These are phyloP conservation scores for Petunia axillaris DNA, from an alignment of 257 asterid species.

Conservation along the genomic window DNA sequence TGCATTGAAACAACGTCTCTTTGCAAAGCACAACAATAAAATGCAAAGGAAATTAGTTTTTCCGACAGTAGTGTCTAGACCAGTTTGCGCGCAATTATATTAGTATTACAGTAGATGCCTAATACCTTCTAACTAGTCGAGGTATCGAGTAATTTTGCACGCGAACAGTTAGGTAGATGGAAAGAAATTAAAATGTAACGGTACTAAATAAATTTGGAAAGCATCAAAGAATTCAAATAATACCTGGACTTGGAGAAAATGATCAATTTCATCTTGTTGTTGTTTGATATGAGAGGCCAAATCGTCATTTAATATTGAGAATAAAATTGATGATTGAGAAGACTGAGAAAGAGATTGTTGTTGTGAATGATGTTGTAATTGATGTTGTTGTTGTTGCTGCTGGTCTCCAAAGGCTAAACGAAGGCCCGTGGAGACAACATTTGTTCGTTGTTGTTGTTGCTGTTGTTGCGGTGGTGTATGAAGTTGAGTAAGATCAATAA, in stretches of 20 bases:
- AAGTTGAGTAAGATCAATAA: slow-evolving; percentile 38
- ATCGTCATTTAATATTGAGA: slow-evolving; percentile 36
- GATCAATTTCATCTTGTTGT: slow-evolving; percentile 45
- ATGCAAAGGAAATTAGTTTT: too few species aligned
- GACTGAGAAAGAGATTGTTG: slow-evolving; percentile 35
- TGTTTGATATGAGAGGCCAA: slow-evolving; percentile 41
- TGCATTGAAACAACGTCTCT: too few species aligned
- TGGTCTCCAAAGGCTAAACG: slow-evolving; percentile 42
- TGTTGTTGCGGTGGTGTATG: slow-evolving; percentile 7
- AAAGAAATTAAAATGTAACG: too few species aligned
- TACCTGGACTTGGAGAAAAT: slow-evolving; percentile 30
- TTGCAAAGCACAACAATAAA: too few species aligned
- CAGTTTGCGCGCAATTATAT: too few species aligned
- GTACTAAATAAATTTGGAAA: background rate
- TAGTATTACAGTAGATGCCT: too few species aligned
- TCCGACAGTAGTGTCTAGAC: too few species aligned
- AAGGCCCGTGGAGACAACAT: slow-evolving; percentile 48
- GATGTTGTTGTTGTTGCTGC: slow-evolving; percentile 25
- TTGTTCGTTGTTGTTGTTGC: slow-evolving; percentile 20
- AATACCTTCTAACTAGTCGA: too few species aligned
- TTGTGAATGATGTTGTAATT: background rate
- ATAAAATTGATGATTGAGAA: slow-evolving; percentile 38
- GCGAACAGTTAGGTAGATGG: too few species aligned
- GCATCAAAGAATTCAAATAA: background rate
- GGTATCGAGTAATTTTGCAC: too few species aligned